Base-by-base conservation (phyloP, 768 basidiomycete genomes). In the Amyloporia xantha region DNA sequence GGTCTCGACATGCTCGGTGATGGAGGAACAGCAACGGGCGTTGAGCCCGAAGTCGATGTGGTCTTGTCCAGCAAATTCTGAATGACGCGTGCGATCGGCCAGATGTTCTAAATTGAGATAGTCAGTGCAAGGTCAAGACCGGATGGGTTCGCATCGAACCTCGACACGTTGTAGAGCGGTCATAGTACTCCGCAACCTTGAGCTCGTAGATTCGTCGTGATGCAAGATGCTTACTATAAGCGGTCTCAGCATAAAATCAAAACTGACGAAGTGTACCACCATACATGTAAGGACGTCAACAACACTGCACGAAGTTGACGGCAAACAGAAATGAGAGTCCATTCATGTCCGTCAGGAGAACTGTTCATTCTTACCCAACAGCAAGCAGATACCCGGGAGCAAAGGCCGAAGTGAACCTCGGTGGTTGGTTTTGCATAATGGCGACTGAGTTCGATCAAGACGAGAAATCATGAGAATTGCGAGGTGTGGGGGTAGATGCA, bases 131-230 rank as follows among this genome's bases (percentile, higher is more conserved):
- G 42, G n/a, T 35, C 10, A 35, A 9, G n/a, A 35, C n/a, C n/a
- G 4, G 11, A 5, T 25, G 24, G 20, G 24, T 24, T 39, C 20
- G 25, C 19, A 17, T 17, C 15, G 17, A 35, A 48, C 47, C 47
- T 41, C 47, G 26, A 48, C 30, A n/a, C 37, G 25, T 26, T 30
- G 38, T 26, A 48, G 23, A 11, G 44, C 44, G 25, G 44, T 6
- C 30, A 45, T 5, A 19, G 33, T 28, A 17, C 33, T 30, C 5
- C 44, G 30, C 13, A 45, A 30, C 20, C 44, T 33, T 5, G 10
- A 17, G n/a, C 20, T 45, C 4, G 44, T 23, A 5, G 17, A 7
- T 13, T 45, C 27, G 17, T 45, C 44, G 10, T 45, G 27, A n/a
- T 23, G 28, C n/a, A 28, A 7, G 4, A 45, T 23, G 19, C 30